These are phyloP conservation scores for Phytopythium vexans DNA, from an alignment of 352 stramenopile genomes.

Conservation along the genomic window DNA sequence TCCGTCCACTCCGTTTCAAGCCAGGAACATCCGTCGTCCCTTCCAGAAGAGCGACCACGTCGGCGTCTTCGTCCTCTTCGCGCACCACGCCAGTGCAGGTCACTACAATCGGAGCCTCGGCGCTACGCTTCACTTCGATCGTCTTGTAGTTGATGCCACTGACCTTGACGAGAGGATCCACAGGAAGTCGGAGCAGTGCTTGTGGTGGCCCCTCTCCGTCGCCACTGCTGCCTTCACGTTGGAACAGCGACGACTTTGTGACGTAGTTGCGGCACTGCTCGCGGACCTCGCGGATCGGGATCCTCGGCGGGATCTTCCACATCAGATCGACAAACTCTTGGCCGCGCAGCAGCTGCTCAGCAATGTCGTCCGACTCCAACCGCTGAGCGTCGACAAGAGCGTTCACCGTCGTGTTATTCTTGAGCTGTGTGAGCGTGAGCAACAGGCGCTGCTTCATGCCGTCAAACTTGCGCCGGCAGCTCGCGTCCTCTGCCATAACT, in stretches of 20 bases:
- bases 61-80: conserved; percentile 61
- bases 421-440: conserved; percentile 67
- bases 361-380: conserved; percentile 51
- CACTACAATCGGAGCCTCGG: conserved; percentile 78
- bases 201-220: background rate
- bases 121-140: conserved; percentile 79
- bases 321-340: conserved; percentile 83
- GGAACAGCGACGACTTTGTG: conserved; percentile 46
- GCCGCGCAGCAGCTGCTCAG: conserved; percentile 76
- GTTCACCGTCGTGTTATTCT: conserved; percentile 24
- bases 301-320: conserved; percentile 75
- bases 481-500: conserved; percentile 75
- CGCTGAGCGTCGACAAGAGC: conserved; percentile 6
- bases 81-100: conserved; percentile 74
- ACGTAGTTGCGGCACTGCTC: conserved; percentile 46
- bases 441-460: conserved; percentile 75
- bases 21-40: conserved; percentile 20
- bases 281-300: conserved; percentile 56
- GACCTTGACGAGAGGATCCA: conserved; percentile 72
- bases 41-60: conserved; percentile 15
- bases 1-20: conserved; percentile 1
- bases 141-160: conserved; percentile 68
- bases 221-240: conserved; percentile 7
- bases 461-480: conserved; percentile 77
- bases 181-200: conserved; percentile 52